Evolutionary conservation across 495 filamentous ascomycete genomes (phyloP).

Genomic region (Aspergillus diversus): DNA sequence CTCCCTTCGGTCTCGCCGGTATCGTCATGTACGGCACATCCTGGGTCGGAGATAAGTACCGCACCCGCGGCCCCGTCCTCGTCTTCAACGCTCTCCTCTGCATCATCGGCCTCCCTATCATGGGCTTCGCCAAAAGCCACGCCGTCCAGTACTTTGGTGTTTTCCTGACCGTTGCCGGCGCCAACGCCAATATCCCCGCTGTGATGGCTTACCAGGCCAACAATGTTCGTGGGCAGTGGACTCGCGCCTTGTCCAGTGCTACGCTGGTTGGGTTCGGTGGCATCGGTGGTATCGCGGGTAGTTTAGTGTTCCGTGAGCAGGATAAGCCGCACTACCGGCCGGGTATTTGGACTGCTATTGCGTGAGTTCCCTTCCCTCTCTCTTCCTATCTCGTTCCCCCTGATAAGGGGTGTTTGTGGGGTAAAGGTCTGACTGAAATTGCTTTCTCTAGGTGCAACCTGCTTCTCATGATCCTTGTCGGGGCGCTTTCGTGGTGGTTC

Average conservation of each 20-base stretch:
- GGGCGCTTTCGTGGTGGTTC: conserved; percentile 40
- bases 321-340: conserved; percentile 61
- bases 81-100: conserved; percentile 56
- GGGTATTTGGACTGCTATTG: conserved; percentile 55
- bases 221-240: conserved; percentile 70
- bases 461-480: conserved; percentile 45
- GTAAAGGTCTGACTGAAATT: no score
- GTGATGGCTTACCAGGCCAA: conserved; percentile 66
- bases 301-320: conserved; percentile 59
- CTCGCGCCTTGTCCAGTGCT: conserved; percentile 61
- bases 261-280: conserved; percentile 58
- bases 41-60: conserved; percentile 60
- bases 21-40: conserved; percentile 60
- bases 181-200: conserved; percentile 64
- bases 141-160: conserved; percentile 65
- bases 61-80: conserved; percentile 59
- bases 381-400: neutral
- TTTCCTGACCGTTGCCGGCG: conserved; percentile 62
- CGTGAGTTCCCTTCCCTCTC: conserved; percentile 29
- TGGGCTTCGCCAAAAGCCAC: conserved; percentile 53
- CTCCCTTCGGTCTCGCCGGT: conserved; percentile 63
- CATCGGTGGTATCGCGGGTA: conserved; percentile 63
- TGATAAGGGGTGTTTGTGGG: neutral
- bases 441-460: conserved; percentile 37
- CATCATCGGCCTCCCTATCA: conserved; percentile 56